Evolutionary conservation across 140 eudicot species (phyloP).

Genomic region (Anethum foeniculum): DNA sequence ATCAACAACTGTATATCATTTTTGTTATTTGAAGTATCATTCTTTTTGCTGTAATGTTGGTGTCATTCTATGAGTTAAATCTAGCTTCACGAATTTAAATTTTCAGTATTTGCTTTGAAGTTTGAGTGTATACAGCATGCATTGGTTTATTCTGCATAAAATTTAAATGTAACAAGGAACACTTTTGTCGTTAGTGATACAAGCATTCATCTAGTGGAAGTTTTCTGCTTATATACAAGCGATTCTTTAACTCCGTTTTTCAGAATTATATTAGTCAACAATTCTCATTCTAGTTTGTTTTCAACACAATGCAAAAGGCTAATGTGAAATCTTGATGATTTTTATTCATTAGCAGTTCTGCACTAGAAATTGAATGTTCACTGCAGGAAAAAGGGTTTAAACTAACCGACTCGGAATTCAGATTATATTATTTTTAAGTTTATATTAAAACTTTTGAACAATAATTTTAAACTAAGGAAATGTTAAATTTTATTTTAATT

Average conservation of each 20-base stretch:
- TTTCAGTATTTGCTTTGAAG: neutral
- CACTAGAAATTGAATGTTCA: neutral
- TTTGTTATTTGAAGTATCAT: too few relatives aligned
- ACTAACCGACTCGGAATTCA: too few relatives aligned
- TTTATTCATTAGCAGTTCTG: neutral
- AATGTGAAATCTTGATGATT: neutral
- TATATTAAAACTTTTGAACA: too few relatives aligned
- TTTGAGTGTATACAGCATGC: neutral
- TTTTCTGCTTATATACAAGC: neutral
- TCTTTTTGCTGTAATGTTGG: neutral
- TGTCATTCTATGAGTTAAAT: too few relatives aligned
- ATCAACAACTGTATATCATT: neutral
- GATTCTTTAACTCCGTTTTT: neutral
- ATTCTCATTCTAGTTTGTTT: neutral
- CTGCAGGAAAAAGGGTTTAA: too few relatives aligned
- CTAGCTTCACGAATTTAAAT: too few relatives aligned
- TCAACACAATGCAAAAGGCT: neutral
- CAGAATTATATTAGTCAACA: neutral
- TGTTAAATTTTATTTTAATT: too few relatives aligned
- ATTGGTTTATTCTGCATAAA: neutral
- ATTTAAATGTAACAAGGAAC: neutral
- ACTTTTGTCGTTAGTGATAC: too few relatives aligned
- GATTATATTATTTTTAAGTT: too few relatives aligned
- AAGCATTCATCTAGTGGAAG: neutral
- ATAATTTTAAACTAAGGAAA: too few relatives aligned